Base-by-base conservation (phyloP, 495 filamentous ascomycete genomes). In the Sabuloglossum arenarium region DNA sequence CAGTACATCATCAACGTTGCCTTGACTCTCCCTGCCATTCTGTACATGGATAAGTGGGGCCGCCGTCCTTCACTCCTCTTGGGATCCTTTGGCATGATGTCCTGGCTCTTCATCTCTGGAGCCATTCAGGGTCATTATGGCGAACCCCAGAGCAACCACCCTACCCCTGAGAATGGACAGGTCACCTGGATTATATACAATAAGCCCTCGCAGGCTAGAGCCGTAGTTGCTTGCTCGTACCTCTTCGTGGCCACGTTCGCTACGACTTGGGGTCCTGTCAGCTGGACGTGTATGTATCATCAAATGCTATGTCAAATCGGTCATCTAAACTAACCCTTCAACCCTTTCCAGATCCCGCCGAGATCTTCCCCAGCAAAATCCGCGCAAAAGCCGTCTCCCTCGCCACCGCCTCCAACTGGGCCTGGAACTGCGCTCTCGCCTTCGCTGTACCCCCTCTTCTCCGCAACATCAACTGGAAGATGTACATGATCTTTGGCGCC, bases 1-100 rank as follows among this genome's bases (percentile, higher is more conserved):
- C 84, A 87, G 60, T 89, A 88, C 64, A 77, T 87, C 53, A 79
- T 89, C 66, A 86, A 85, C 65, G 80, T 86, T 1, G 69, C 71
- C 23, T 64, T 86, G 57, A 85, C 81, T 10, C 59, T 81, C 3
- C 78, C 77, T 0, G 77, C 77, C 3, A 74, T 83, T 34, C 59
- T 82, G n/a, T 59, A 45, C 30, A 23, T 59, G 8, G 57, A 59
- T 21, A 32, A n/a, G 4, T 56, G 31, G 52, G 57, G 57, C 25
- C 57, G 57, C 14, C 57, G 57, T 3, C 28, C 57, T 23, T 37
- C 28, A 10, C 31, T 59, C 10, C 25, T 59, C 28, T 59, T 39
- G 19, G 57, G 57, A 23, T 28, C 56, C 56, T 29, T 58, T 31
- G 57, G 57, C 32, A 59, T 59, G 53, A 57, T 59, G 32, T 2